phyloP scores from a whole-genome alignment of 116 monocot species.

The Posidonia oceanica region DNA sequence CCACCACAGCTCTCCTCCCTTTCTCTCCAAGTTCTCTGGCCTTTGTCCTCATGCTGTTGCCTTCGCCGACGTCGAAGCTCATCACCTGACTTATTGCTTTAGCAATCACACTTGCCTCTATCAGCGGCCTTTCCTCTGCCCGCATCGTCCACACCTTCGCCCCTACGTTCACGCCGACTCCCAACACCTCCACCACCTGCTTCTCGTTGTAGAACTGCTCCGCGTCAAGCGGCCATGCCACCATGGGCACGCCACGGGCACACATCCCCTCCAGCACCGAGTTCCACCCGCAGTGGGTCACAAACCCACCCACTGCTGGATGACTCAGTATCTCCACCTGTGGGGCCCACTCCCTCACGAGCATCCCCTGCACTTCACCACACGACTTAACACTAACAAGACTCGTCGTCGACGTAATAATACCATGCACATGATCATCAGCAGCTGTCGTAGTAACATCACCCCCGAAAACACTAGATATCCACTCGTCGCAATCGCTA shows the following conservation, averaged over 20 bases:
- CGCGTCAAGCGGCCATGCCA: conserved; percentile 20
- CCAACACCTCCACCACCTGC: conserved; percentile 20
- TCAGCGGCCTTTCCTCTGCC: background rate
- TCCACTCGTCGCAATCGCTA: no score
- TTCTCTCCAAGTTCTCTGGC: conserved; percentile 4
- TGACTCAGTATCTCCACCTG: conserved; percentile 8
- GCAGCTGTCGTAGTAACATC: no score
- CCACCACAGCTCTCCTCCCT: conserved; percentile 8
- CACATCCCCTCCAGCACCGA: conserved; percentile 8
- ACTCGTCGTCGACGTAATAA: no score
- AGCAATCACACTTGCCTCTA: background rate
- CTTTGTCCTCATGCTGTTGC: background rate
- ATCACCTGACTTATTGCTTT: conserved; percentile 6
- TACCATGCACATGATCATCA: no score
- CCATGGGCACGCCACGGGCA: conserved; percentile 13
- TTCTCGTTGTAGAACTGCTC: conserved; percentile 32
- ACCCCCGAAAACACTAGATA: no score
- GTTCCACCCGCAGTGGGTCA: conserved; percentile 27
- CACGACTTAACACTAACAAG: no score
- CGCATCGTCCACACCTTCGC: background rate
- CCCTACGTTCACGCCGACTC: conserved; percentile 13
- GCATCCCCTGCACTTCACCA: no score
- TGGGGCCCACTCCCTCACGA: background rate
- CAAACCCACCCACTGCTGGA: conserved; percentile 11
- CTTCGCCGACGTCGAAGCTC: background rate